Evolutionary conservation across 2,329 filamentous ascomycete species (phyloP), one percentile per base, ranked within the genome.

Genomic region (Lachnellula arida): DNA sequence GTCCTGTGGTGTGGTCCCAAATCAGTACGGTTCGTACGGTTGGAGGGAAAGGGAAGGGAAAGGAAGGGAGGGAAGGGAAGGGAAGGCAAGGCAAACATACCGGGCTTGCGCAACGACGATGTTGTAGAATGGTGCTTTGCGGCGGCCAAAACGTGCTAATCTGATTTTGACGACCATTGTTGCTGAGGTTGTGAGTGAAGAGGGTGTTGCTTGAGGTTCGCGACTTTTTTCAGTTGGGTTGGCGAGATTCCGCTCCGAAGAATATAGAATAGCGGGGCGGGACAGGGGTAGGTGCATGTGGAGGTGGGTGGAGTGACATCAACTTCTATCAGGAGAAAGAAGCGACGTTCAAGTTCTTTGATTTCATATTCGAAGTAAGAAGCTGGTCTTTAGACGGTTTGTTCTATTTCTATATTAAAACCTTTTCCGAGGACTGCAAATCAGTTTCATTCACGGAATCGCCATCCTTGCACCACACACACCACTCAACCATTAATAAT

Each of bases 41-140:
- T 5, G 25, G 44, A 8, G 37, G 14, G 25, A 25, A 42, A 6
- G 8, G 35, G 4, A 34, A 11, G n/a, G n/a, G n/a, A n/a, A n/a
- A n/a, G n/a, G n/a, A n/a, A n/a, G n/a, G n/a, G n/a, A n/a, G n/a
- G n/a, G n/a, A n/a, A n/a, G n/a, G n/a, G n/a, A n/a, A n/a, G n/a
- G n/a, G n/a, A n/a, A n/a, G n/a, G n/a, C n/a, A n/a, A n/a, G n/a
- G n/a, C n/a, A 51, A 32, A 61, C 79, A 63, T 81, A 95, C 89
- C 92, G 86, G 47, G 92, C 92, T 69, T 97, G 93, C 15, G 91
- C 84, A 62, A 99, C 89, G 63, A 97, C 91, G 62, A 99, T 97
- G 77, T 99, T 99, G 81, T 96, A 99, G 67, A 97, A 88, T 2
- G 94, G 93, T n/a, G 83, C 73, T 71, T 96, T 92, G 63, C 82